Evolutionary conservation across 177 flowering plant species (phyloP).

Genomic region (Vitis hybrid): DNA sequence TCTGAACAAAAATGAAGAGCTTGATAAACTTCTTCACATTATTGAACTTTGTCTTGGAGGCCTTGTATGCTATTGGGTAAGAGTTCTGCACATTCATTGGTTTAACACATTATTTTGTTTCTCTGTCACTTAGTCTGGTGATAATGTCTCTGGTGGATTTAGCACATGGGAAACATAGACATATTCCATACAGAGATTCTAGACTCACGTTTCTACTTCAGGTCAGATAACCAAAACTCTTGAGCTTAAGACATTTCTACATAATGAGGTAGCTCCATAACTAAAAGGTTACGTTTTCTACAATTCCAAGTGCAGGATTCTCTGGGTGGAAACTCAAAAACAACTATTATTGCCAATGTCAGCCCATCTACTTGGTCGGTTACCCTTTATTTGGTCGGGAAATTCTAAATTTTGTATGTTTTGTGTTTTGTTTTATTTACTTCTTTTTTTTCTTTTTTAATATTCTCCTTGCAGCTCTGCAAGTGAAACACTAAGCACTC

Average conservation of each 20-base stretch:
- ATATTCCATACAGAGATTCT: constrained; percentile 92
- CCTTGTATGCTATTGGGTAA: not conserved
- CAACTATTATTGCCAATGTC: constrained; percentile 84
- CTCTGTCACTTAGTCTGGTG: constrained; percentile 52
- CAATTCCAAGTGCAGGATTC: constrained; percentile 68
- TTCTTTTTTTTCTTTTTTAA: not conserved
- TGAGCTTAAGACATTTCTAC: not conserved
- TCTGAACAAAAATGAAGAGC: not conserved
- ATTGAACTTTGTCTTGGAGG: not conserved
- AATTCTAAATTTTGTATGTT: not conserved
- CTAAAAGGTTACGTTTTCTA: not conserved
- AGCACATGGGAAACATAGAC: constrained; percentile 90
- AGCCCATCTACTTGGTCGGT: constrained; percentile 83
- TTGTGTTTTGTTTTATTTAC: not conserved
- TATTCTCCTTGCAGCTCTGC: constrained; percentile 58
- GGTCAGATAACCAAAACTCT: constrained; percentile 33
- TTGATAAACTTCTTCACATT: not conserved
- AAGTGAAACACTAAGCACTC: constrained; percentile 80
- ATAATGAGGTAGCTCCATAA: not conserved
- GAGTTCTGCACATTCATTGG: not conserved
- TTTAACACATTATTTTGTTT: not conserved
- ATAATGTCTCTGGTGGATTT: constrained; percentile 87
- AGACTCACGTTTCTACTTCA: constrained; percentile 95
- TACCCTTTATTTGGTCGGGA: not conserved
- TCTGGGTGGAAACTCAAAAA: constrained; percentile 92